Evolutionary conservation across 108 stramenopile species (phyloP).

Genomic region (Cyclotella baltica): DNA sequence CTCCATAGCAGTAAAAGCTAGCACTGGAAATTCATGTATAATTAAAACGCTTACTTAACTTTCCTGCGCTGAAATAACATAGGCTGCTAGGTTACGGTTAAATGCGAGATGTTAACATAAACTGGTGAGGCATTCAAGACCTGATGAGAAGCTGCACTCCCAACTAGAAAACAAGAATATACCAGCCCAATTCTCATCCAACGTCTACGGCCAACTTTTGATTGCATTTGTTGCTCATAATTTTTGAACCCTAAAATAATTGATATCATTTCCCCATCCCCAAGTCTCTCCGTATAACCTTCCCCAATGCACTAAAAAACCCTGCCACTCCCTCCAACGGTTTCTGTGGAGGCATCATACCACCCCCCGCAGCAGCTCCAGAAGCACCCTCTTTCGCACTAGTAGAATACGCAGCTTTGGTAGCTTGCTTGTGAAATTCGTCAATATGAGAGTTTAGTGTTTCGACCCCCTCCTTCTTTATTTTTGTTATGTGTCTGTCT

Average conservation of each 20-base stretch:
- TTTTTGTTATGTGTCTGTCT: conserved; percentile 66
- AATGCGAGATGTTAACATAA: too few relatives aligned
- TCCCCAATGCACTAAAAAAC: conserved; percentile 78
- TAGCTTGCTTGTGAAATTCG: conserved; percentile 65
- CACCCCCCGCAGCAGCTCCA: not conserved
- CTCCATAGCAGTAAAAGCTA: too few relatives aligned
- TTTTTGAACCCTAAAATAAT: not conserved
- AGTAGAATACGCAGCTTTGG: conserved; percentile 26
- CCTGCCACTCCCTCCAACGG: conserved; percentile 78
- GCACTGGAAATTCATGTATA: too few relatives aligned
- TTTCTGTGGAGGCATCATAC: conserved; percentile 51
- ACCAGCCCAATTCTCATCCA: too few relatives aligned
- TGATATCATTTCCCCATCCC: conserved; percentile 37
- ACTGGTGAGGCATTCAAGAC: too few relatives aligned
- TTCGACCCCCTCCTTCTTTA: conserved; percentile 77
- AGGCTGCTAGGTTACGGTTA: too few relatives aligned
- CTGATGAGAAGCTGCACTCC: too few relatives aligned
- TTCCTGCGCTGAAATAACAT: too few relatives aligned
- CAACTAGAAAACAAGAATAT: too few relatives aligned
- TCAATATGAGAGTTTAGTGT: conserved; percentile 66
- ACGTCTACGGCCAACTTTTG: too few relatives aligned
- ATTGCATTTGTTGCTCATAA: not conserved
- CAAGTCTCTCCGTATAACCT: conserved; percentile 78
- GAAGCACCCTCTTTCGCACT: conserved; percentile 21
- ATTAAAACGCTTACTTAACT: too few relatives aligned